phyloP scores from a whole-genome alignment of 2,329 filamentous ascomycete genomes.

The Aspergillus sp. region DNA sequence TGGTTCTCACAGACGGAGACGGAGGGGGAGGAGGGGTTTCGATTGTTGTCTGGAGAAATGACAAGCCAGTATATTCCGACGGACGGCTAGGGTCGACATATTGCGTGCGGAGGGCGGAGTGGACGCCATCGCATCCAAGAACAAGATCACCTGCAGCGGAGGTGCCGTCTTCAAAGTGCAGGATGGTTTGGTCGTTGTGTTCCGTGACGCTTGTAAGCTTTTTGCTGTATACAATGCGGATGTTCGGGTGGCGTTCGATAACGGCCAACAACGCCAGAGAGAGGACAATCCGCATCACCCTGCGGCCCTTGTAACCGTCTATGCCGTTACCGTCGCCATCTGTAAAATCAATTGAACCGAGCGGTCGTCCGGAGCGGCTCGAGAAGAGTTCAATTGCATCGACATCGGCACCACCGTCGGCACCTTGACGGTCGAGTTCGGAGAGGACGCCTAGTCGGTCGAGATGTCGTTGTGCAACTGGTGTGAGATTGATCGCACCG shows the following conservation, averaged over 20 bases:
- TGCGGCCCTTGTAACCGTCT: constrained; percentile 41
- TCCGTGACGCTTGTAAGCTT: constrained; percentile 40
- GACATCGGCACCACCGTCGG: constrained; percentile 42
- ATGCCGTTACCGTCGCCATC: constrained; percentile 38
- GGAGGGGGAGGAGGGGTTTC: constrained; percentile 36
- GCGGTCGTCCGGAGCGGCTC: constrained; percentile 36
- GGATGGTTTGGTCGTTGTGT: constrained; percentile 27
- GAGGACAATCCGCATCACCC: constrained; percentile 44
- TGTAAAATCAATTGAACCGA: constrained; percentile 42
- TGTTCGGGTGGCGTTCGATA: constrained; percentile 34
- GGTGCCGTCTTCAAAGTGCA: constrained; percentile 41
- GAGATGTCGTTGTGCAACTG: constrained; percentile 45
- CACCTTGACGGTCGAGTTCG: constrained; percentile 38
- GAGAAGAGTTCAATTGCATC: constrained; percentile 44
- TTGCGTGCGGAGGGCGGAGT: constrained; percentile 36
- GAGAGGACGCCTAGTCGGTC: constrained; percentile 42
- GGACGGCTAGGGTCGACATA: constrained; percentile 34
- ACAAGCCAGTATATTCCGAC: constrained; percentile 42
- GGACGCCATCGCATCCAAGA: constrained; percentile 42
- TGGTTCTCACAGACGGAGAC: constrained; percentile 35
- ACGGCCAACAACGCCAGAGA: constrained; percentile 43
- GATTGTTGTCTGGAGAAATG: constrained; percentile 37
- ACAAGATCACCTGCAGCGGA: constrained; percentile 35
- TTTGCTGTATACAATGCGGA: constrained; percentile 45
- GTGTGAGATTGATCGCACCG: constrained; percentile 47